Evolutionary conservation across 768 basidiomycete genomes (phyloP), one percentile per base, ranked within the genome.

Genomic region (Obba rivulosa): DNA sequence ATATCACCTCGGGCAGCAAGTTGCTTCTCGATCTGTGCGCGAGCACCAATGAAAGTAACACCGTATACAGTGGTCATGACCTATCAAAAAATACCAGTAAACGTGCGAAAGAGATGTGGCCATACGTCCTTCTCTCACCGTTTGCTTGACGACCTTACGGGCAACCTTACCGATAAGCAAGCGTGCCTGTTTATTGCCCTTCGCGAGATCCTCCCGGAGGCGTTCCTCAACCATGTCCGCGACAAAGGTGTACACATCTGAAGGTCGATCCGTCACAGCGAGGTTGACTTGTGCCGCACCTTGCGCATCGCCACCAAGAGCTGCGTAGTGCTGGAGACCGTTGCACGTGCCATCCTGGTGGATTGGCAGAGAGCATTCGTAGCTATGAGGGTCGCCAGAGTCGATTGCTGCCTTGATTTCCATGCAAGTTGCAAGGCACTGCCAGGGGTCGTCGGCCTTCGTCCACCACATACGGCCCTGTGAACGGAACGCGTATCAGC

Each of bases 21-120:
- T 69, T 97, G 93, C 59, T 69, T 86, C 67, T 92, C 88, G 46
- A 98, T 96, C 69, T 98, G 96, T 8, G 91, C 90, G 37, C 92
- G 80, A 18, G 96, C 96, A 31, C 96, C 96, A 46, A 97, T 70
- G 68, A 84, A 94, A 0, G 96, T 99, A 14, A 99, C 94, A 18
- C 96, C 95, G 62, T 98, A 98, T 28, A 98, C 95, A 2, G 95
- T 97, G 1, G 95, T 99, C 96, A 99, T 99, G 55, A 97, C 91
- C 84, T 87, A 53, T 2, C 20, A 10, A 31, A 7, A 11, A 43
- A 4, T n/a, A n/a, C n/a, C n/a, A n/a, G 34, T 9, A 9, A 28
- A 28, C 16, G 21, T n/a, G n/a, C n/a, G n/a, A n/a, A n/a, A n/a
- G n/a, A n/a, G n/a, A n/a, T 35, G 24, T 8, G 45, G 25, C 34